Conservation (phyloP, 2,329 filamentous ascomycete genomes). For the Phaeosphaeria sp. region DNA sequence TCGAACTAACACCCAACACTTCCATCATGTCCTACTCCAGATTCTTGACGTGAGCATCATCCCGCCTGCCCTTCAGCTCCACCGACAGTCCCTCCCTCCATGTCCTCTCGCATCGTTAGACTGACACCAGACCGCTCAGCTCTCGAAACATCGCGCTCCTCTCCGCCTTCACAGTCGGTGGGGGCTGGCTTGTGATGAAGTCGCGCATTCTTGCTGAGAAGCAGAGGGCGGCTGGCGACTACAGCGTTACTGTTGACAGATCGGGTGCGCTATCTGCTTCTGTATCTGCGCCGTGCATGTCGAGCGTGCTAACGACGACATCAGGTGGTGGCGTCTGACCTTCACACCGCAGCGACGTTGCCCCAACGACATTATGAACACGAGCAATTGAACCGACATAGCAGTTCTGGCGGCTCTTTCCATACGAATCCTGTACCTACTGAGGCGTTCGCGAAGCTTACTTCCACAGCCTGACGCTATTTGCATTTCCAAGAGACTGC, state of each 20-base stretch:
- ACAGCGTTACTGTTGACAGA: slow-evolving; percentile 44
- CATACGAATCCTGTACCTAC: neutral
- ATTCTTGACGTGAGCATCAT: slow-evolving; percentile 34
- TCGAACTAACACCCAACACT: neutral
- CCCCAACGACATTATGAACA: too few species aligned
- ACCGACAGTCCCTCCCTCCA: neutral
- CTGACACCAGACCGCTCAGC: slow-evolving; percentile 28
- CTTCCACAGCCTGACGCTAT: neutral
- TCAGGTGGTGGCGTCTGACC: slow-evolving; percentile 16
- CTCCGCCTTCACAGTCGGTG: slow-evolving; percentile 39
- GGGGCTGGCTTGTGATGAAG: slow-evolving; percentile 43
- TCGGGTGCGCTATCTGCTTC: slow-evolving; percentile 33
- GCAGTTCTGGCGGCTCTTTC: neutral
- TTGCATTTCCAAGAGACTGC: neutral
- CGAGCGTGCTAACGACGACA: slow-evolving; percentile 3
- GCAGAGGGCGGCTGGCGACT: slow-evolving; percentile 39
- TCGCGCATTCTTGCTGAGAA: slow-evolving; percentile 36
- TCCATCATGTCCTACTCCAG: slow-evolving; percentile 37
- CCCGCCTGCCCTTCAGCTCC: neutral
- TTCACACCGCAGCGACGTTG: neutral
- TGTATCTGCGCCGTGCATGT: neutral
- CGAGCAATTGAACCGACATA: neutral
- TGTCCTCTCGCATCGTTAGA: slow-evolving; percentile 5
- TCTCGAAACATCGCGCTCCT: slow-evolving; percentile 41
- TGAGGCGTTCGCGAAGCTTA: neutral